Evolutionary conservation across 345 rosid genomes (phyloP).

Genomic region (Leavenworthia alabamica): DNA sequence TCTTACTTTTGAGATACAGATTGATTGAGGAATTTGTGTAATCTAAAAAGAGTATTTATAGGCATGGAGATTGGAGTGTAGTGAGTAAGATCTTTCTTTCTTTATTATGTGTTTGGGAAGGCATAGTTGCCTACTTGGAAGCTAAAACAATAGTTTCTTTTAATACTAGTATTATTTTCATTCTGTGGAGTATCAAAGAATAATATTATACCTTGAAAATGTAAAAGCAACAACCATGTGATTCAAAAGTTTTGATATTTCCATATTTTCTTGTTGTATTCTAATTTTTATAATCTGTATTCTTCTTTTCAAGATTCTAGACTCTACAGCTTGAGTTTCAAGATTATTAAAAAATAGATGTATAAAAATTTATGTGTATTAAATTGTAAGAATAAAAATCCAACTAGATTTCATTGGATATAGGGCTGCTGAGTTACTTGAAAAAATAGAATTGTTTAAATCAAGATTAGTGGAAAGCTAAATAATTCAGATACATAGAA

Average conservation of each 20-base stretch:
- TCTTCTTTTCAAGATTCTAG: constrained; percentile 21
- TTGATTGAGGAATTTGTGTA: constrained; percentile 13
- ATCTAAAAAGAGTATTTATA: constrained; percentile 36
- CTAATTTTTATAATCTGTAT: constrained; percentile 19
- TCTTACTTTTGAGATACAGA: background rate
- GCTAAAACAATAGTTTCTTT: constrained; percentile 19
- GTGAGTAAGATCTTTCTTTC: background rate
- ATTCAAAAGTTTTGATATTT: constrained; percentile 14
- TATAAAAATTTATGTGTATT: too few relatives aligned
- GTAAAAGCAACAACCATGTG: constrained; percentile 37
- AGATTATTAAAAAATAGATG: too few relatives aligned
- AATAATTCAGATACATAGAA: too few relatives aligned
- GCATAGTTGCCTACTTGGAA: constrained; percentile 32
- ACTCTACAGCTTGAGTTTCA: too few relatives aligned
- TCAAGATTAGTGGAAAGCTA: too few relatives aligned
- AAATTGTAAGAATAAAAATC: too few relatives aligned
- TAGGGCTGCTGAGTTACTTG: too few relatives aligned
- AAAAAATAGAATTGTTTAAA: too few relatives aligned
- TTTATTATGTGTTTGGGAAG: background rate
- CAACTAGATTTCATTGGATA: too few relatives aligned
- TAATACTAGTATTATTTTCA: background rate
- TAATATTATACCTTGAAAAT: constrained; percentile 25
- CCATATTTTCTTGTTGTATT: constrained; percentile 24
- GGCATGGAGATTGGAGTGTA: constrained; percentile 6
- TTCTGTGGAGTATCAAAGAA: background rate